phyloP scores from a whole-genome alignment of 2,329 filamentous ascomycete genomes.

The Coniella vitis region DNA sequence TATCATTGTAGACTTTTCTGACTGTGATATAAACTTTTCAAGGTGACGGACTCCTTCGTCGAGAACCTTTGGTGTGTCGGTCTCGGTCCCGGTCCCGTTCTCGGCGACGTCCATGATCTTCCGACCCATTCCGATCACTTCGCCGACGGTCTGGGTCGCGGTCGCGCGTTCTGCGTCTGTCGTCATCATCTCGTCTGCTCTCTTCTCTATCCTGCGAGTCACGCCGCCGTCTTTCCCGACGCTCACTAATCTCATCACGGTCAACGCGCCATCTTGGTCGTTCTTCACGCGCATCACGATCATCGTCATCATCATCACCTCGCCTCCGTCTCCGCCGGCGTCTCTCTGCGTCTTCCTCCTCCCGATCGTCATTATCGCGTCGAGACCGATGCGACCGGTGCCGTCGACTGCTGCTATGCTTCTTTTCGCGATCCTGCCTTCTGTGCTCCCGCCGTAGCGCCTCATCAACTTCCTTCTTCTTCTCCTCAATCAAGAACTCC shows the following conservation, averaged over 20 bases:
- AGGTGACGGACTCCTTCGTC: constrained; percentile 40
- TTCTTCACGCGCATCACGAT: constrained; percentile 18
- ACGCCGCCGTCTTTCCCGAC: constrained; percentile 17
- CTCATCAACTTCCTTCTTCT: constrained; percentile 77
- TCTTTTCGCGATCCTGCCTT: constrained; percentile 41
- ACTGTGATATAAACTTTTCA: background rate
- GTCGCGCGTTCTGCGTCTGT: constrained; percentile 19
- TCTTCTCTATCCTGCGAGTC: constrained; percentile 25
- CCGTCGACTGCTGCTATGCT: constrained; percentile 28
- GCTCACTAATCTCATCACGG: constrained; percentile 19
- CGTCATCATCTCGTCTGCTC: constrained; percentile 23
- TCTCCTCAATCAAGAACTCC: constrained; percentile 78
- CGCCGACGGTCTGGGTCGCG: constrained; percentile 24
- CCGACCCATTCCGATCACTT: constrained; percentile 24
- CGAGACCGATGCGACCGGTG: constrained; percentile 39
- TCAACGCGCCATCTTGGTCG: constrained; percentile 32
- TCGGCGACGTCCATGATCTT: constrained; percentile 17
- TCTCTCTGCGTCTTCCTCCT: constrained; percentile 21
- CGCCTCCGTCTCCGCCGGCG: constrained; percentile 9
- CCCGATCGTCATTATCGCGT: constrained; percentile 23
- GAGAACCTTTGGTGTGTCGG: constrained; percentile 17
- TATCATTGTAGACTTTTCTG: background rate
- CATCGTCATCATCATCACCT: constrained; percentile 6
- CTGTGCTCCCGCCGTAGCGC: constrained; percentile 53
- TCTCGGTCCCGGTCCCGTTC: constrained; percentile 21